Percentiles rank a stretch among this genome's conserved stretches.
Conservation (phyloP, 1,284 basidiomycete genomes). For the Puccinia coronata region DNA sequence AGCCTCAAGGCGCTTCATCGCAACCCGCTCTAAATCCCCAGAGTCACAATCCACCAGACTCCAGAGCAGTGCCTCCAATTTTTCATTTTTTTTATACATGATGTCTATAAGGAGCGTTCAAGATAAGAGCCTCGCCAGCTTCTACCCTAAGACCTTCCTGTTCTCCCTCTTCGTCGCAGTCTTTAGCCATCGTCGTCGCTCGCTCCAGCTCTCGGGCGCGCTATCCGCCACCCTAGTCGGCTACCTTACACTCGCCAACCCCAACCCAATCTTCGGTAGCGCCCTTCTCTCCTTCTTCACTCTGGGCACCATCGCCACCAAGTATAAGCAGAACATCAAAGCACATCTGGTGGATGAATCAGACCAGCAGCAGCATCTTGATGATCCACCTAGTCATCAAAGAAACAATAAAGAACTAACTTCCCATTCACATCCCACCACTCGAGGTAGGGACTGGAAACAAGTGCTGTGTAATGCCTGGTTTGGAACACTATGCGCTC, state of each 20-base stretch:
- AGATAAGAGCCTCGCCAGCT: neutral
- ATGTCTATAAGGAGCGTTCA: neutral
- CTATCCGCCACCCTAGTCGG: slow-evolving; percentile 54
- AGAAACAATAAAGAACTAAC: no score
- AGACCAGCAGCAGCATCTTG: neutral
- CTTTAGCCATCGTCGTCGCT: slow-evolving; percentile 54
- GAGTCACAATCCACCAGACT: no score
- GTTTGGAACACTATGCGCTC: slow-evolving; percentile 36
- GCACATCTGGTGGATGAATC: slow-evolving; percentile 51
- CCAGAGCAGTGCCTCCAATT: no score
- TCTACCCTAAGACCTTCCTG: slow-evolving; percentile 38
- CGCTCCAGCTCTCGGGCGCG: slow-evolving; percentile 54
- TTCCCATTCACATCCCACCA: no score
- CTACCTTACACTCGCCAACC: slow-evolving; percentile 55
- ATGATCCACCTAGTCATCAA: no score
- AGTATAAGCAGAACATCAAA: slow-evolving; percentile 54
- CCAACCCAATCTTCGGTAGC: slow-evolving; percentile 53
- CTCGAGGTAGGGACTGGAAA: slow-evolving; percentile 19
- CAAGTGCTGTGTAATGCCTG: slow-evolving; percentile 45
- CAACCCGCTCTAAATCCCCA: no score
- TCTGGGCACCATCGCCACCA: slow-evolving; percentile 55
- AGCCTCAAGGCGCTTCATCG: no score
- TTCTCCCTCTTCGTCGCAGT: slow-evolving; percentile 23
- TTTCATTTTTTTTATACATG: no score
- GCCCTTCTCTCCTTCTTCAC: slow-evolving; percentile 56